Evolutionary conservation across 2,329 filamentous ascomycete genomes (phyloP).

Genomic region (Sporothrix pallida): DNA sequence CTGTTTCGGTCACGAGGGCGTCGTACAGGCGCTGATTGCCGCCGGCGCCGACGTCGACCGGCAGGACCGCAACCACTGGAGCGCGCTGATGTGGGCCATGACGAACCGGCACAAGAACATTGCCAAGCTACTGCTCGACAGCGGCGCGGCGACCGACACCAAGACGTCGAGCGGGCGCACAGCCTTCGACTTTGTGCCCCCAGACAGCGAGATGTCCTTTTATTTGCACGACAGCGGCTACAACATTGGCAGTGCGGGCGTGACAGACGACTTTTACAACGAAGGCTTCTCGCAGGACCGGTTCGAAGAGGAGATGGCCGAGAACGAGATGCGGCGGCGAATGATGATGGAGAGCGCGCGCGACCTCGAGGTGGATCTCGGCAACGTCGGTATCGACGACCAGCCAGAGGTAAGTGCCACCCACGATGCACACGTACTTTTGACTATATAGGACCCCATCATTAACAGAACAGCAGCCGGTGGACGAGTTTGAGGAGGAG

Average conservation of each 20-base stretch:
- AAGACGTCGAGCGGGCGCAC: constrained; percentile 94
- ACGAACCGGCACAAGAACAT: constrained; percentile 97
- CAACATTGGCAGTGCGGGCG: constrained; percentile 78
- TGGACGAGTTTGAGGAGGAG: constrained; percentile 85
- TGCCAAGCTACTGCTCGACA: constrained; percentile 88
- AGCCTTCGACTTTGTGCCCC: constrained; percentile 92
- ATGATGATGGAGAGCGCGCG: constrained; percentile 99
- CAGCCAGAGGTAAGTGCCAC: constrained; percentile 75
- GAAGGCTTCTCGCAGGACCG: constrained; percentile 89
- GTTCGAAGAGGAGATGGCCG: constrained; percentile 96
- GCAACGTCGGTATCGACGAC: constrained; percentile 94
- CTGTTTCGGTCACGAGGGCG: constrained; percentile 93
- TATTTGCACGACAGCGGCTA: constrained; percentile 96
- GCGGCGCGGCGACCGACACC: constrained; percentile 92
- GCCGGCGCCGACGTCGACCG: constrained; percentile 88
- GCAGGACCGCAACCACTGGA: constrained; percentile 97
- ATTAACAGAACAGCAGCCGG: constrained; percentile 52
- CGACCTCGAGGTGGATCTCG: constrained; percentile 93
- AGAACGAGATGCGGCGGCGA: constrained; percentile 90
- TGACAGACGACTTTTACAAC: constrained; percentile 90
- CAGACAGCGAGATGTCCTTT: constrained; percentile 94
- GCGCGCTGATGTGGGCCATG: constrained; percentile 99
- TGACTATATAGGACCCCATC: constrained; percentile 30
- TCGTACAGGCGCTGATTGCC: constrained; percentile 81
- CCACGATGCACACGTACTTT: neutral